Base-by-base conservation (phyloP, 257 asterid genomes). In the Petrea volubilis region DNA sequence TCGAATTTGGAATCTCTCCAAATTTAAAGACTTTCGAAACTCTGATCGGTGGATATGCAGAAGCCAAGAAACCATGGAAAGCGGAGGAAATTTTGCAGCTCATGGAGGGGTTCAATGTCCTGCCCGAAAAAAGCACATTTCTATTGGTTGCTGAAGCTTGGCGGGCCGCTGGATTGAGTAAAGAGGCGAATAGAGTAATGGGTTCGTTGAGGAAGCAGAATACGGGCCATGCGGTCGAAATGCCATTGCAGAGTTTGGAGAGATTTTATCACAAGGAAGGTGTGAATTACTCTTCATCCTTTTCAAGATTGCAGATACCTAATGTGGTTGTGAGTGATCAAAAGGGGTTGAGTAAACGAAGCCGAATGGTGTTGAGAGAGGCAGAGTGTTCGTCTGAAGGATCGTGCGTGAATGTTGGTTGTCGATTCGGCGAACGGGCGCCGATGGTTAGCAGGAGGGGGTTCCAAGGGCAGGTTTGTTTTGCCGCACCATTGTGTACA, bases 11-110 rank as follows among this genome's bases (percentile, higher is more conserved):
- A 59, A 77, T 86, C 38, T 74, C 86, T 27, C 96, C 93, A 11
- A 84, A 84, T 74, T 65, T 84, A 60, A 86, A 74, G 75, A 80
- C 92, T 33, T 89, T 87, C 28, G 95, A 87, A 74, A 87, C 95
- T 60, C 67, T 89, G 29, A 87, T 89, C 5, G 82, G 70, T 59
- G 92, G 92, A 7, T 89, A 83, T 60, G 82, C 79, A 0, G 88
- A 87, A 79, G 78, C 80, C 50, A 85, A 78, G 76, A 84, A 77
- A 74, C 96, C 92, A 8, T 70, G 83, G 89, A 79, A 85, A 74
- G 95, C 95, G 0, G 90, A 80, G 60, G 90, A 76, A 72, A 47
- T 75, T 1, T 18, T 87, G 60, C 78, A 80, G 71, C 43, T 75
- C 61, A 89, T 87, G 90, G 74, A 79, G 58, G 71, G 70, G 13